Evolutionary conservation across 129 eudicot genomes (phyloP), one percentile per base, ranked within the genome.

Genomic region (Pulicaria dysenterica): DNA sequence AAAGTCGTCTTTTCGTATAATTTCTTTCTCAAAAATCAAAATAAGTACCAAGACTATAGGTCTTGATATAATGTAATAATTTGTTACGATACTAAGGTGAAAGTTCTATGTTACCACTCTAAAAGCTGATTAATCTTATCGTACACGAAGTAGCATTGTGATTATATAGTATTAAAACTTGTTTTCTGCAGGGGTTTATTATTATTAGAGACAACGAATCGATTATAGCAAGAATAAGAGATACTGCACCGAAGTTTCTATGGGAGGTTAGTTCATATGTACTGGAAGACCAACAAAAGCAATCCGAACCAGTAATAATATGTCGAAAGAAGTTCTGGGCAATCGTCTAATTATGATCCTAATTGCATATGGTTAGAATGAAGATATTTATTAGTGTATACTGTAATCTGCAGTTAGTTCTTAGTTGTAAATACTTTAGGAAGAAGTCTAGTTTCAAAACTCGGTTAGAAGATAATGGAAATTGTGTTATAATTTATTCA

Each of bases 321-420:
- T 92, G 92, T 83, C 81, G 77, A 75, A 89, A 92, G 85, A 89
- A 78, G 73, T 87, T 92, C 66, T 89, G 98, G 96, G 87, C 95
- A 37, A 81, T 89, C 8, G 73, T 73, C 19, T 87, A 44, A 92
- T 50, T 66, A 13, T 69, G 58, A 75, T 73, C 46, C 58, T 39
- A 13, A 17, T 15, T 8, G 58, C 8, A 46, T 50, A 53, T 70
- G 50, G 81, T 59, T 54, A 8, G 53, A 14, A 6, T 80, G 54
- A 16, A 47, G 39, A 17, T 41, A 67, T 47, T 8, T 11, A 47
- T 8, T 6, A 47, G 11, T 40, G 68, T 61, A 12, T 36, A 62
- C 15, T 15, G 49, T 36, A 41, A 62, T 24, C 37, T 15, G 34
- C 37, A 24, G 31, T 37, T 9, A 42, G 8, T 46, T 12, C n/a